Conservation (phyloP, 2,329 filamentous ascomycete genomes). For the Mariannaea elegans region DNA sequence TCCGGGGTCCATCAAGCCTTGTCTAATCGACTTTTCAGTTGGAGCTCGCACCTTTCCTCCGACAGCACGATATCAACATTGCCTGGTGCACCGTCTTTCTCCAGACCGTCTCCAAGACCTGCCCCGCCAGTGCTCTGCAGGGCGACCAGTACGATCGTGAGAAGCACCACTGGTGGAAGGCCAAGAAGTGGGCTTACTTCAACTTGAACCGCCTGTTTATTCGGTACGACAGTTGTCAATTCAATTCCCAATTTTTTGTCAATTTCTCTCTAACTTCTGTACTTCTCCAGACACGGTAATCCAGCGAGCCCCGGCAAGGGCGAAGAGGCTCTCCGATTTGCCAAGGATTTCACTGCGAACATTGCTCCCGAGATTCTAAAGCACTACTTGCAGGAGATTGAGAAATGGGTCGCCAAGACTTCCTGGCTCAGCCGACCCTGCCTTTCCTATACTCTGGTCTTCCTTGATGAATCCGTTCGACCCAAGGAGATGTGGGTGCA, state of each 20-base stretch:
- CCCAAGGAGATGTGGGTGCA: conserved; percentile 97
- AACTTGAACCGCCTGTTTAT: conserved; percentile 97
- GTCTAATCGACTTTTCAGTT: conserved; percentile 65
- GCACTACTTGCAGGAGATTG: conserved; percentile 91
- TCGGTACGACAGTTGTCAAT: conserved; percentile 65
- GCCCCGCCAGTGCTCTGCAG: conserved; percentile 84
- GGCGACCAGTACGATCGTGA: conserved; percentile 86
- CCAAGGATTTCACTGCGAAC: conserved; percentile 88
- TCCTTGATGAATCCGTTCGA: conserved; percentile 96
- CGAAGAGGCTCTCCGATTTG: conserved; percentile 81
- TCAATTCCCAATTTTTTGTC: neutral
- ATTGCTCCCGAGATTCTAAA: conserved; percentile 97
- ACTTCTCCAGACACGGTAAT: conserved; percentile 80
- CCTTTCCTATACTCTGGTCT: conserved; percentile 91
- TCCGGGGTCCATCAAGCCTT: neutral
- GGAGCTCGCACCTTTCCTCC: conserved; percentile 81
- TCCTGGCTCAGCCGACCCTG: conserved; percentile 95
- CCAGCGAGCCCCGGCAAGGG: conserved; percentile 77
- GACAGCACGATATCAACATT: conserved; percentile 84
- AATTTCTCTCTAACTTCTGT: neutral
- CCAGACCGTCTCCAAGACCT: conserved; percentile 84
- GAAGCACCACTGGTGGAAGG: conserved; percentile 98
- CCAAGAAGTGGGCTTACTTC: conserved; percentile 99
- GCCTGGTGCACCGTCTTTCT: conserved; percentile 97
- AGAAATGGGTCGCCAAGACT: conserved; percentile 96